A percentile compares a stretch with the other conserved stretches of the same genome.
Conservation (phyloP, 2,329 filamentous ascomycete species). For the Metarhizium rileyi region DNA sequence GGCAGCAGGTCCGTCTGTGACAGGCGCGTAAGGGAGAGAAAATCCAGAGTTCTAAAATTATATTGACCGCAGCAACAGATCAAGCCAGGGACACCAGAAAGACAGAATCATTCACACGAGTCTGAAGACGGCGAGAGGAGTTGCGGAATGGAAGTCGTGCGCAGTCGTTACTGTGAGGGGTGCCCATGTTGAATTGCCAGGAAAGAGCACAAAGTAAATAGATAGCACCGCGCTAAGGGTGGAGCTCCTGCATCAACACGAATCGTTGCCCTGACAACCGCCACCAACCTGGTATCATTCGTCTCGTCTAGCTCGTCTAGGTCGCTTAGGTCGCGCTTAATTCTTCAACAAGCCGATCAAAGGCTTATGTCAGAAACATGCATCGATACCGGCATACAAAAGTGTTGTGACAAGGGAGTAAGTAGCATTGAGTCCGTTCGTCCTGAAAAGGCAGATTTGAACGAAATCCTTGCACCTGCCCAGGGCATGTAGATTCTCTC, state of each 20-base stretch:
- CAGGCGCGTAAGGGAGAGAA: neutral
- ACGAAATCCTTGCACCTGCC: no score
- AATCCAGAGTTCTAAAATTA: neutral
- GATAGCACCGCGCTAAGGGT: neutral
- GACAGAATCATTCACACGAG: neutral
- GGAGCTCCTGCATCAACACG: neutral
- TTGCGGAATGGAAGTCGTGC: neutral
- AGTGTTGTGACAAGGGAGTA: no score
- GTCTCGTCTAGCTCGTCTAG: neutral
- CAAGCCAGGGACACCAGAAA: neutral
- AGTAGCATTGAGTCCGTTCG: no score
- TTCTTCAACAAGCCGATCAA: no score
- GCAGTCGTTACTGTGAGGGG: slow-evolving; percentile 5
- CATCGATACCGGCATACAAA: no score
- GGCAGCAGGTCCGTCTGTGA: neutral
- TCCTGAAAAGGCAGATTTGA: no score
- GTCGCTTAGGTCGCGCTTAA: neutral
- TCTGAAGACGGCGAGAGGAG: neutral
- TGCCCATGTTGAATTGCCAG: neutral
- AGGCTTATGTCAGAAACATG: no score
- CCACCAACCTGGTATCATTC: neutral
- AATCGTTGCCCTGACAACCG: neutral
- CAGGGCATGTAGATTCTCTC: no score
- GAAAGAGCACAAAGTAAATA: slow-evolving; percentile 1
- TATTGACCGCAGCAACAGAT: neutral